phyloP scores from a whole-genome alignment of 768 basidiomycete species.

The Mycena sanguinolenta region DNA sequence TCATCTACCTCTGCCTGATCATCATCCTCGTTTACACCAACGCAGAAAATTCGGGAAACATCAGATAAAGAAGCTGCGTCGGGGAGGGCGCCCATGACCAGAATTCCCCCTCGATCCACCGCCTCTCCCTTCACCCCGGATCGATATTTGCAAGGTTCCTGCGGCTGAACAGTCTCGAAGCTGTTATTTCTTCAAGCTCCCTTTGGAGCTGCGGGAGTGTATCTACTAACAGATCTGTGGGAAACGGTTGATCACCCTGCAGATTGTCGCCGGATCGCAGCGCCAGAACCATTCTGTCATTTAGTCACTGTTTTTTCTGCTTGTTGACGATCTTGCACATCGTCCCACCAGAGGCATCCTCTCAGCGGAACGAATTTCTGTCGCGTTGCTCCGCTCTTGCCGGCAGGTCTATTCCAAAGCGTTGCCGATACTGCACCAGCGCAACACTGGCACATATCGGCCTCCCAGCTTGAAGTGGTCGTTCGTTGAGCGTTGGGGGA shows the following conservation, averaged over 20 bases:
- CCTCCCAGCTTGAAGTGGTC: background rate
- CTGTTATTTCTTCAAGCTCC: conserved; percentile 1
- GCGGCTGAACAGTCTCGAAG: background rate
- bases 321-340: background rate
- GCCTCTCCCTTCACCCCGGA: too few relatives aligned
- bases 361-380: background rate
- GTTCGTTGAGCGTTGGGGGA: background rate
- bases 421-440: background rate
- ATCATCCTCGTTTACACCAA: too few relatives aligned
- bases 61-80: too few relatives aligned
- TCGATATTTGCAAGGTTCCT: too few relatives aligned
- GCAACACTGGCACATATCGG: conserved; percentile 10
- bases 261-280: too few relatives aligned
- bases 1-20: too few relatives aligned
- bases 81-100: too few relatives aligned
- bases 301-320: background rate
- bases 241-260: conserved; percentile 1
- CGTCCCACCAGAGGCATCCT: background rate
- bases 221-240: conserved; percentile 15
- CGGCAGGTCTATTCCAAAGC: conserved; percentile 20
- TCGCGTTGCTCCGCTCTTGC: conserved; percentile 9
- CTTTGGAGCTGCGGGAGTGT: conserved; percentile 12
- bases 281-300: background rate
- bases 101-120: too few relatives aligned
- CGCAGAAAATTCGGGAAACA: too few relatives aligned